Evolutionary conservation across 441 rosid genomes (phyloP).

Genomic region (Eruca vesicaria): DNA sequence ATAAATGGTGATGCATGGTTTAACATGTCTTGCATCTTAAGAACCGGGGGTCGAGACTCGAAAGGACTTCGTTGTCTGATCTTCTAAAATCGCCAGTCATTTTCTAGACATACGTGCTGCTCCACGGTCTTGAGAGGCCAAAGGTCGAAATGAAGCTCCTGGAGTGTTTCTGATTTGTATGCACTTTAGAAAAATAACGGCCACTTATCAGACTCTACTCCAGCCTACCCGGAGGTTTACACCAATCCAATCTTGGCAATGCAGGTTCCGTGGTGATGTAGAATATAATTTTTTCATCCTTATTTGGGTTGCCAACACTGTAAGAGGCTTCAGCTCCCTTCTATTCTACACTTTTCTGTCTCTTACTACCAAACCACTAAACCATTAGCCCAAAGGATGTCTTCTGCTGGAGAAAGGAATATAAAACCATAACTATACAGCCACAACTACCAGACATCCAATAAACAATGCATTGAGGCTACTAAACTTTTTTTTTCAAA

Average conservation of each 20-base stretch:
- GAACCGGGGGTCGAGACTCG: too few species aligned
- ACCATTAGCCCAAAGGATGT: too few species aligned
- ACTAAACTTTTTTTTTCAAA: background rate
- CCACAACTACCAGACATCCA: background rate
- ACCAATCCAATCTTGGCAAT: background rate
- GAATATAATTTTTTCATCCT: background rate
- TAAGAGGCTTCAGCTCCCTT: background rate
- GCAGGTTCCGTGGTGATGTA: slow-evolving; percentile 7
- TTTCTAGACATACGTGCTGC: too few species aligned
- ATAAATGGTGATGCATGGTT: too few species aligned
- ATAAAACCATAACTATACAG: background rate
- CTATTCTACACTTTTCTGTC: slow-evolving; percentile 10
- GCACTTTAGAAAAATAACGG: too few species aligned
- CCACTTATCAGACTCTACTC: slow-evolving; percentile 7
- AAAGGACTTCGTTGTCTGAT: background rate
- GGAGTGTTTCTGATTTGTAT: too few species aligned
- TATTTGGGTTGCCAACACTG: background rate
- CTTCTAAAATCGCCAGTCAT: background rate
- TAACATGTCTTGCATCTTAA: too few species aligned
- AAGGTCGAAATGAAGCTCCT: too few species aligned
- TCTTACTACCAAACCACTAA: background rate
- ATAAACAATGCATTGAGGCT: background rate
- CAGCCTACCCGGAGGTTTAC: slow-evolving; percentile 15
- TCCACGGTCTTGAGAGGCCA: too few species aligned
- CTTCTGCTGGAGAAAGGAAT: background rate